phyloP scores from a whole-genome alignment of 1,284 basidiomycete genomes.

The Ustilago loliicola region DNA sequence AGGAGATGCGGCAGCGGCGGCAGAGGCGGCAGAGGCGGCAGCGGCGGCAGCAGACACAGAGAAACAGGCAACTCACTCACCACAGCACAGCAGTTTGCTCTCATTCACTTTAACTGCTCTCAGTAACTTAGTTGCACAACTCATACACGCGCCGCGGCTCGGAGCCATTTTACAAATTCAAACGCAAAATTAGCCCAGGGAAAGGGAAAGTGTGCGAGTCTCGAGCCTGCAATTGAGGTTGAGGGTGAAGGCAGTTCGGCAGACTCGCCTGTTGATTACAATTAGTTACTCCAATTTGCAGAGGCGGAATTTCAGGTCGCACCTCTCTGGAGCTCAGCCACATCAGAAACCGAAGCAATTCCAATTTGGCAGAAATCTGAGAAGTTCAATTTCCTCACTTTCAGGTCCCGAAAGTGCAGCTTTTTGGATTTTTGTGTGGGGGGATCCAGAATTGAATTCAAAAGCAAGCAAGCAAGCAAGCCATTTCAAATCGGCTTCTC shows the following conservation, averaged over 20 bases:
- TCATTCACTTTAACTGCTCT: too few species aligned
- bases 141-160: too few species aligned
- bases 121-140: not conserved
- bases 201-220: not conserved
- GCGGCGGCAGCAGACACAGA: not conserved
- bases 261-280: too few species aligned
- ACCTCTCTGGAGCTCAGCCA: too few species aligned
- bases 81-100: not conserved
- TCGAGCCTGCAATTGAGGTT: too few species aligned
- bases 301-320: not conserved
- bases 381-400: too few species aligned
- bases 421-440: too few species aligned
- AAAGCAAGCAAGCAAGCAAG: not conserved
- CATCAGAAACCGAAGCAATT: too few species aligned
- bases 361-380: too few species aligned
- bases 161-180: not conserved
- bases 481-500: too few species aligned
- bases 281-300: not conserved
- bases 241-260: too few species aligned
- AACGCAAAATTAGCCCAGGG: not conserved
- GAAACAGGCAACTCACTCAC: not conserved
- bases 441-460: not conserved
- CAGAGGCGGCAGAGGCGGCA: not conserved
- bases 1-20: not conserved
- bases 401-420: too few species aligned